These are phyloP conservation scores for Trichoderma parareesei DNA, from an alignment of 495 filamentous ascomycete genomes.

Conservation along the genomic window DNA sequence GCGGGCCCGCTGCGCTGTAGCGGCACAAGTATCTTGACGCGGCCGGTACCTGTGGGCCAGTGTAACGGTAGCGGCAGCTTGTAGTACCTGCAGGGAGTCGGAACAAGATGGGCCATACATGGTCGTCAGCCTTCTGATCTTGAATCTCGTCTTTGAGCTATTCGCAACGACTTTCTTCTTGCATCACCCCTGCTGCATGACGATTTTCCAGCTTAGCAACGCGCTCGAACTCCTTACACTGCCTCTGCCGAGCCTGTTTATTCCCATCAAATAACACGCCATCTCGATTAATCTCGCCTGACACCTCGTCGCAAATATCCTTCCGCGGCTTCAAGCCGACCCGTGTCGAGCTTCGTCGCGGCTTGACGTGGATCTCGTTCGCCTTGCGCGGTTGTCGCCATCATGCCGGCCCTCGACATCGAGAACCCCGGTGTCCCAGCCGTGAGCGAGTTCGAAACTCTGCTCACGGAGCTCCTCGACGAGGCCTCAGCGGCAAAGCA, in stretches of 20 bases:
- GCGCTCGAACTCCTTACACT: background rate
- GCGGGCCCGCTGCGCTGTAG: background rate
- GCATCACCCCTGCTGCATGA: background rate
- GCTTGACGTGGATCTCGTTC: background rate
- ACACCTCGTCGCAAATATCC: background rate
- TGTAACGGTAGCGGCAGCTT: background rate
- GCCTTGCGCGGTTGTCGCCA: background rate
- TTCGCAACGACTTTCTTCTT: conserved; percentile 8
- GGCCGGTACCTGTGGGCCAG: background rate
- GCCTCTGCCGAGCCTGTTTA: background rate
- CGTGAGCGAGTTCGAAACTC: conserved; percentile 45
- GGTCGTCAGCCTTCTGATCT: conserved; percentile 23
- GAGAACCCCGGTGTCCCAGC: conserved; percentile 43
- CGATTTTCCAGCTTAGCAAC: background rate
- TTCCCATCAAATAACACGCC: background rate
- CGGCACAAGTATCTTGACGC: background rate
- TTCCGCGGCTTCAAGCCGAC: background rate
- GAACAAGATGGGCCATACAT: background rate
- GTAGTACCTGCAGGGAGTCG: background rate
- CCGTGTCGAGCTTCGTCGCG: background rate
- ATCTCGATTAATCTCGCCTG: background rate
- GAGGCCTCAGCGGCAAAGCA: conserved; percentile 59
- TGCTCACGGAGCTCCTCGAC: conserved; percentile 54
- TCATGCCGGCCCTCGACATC: conserved; percentile 33
- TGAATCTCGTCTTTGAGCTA: background rate